These are phyloP conservation scores for Coemansia sp. DNA, from an alignment of 192 early-diverging fungal species.

Conservation along the genomic window DNA sequence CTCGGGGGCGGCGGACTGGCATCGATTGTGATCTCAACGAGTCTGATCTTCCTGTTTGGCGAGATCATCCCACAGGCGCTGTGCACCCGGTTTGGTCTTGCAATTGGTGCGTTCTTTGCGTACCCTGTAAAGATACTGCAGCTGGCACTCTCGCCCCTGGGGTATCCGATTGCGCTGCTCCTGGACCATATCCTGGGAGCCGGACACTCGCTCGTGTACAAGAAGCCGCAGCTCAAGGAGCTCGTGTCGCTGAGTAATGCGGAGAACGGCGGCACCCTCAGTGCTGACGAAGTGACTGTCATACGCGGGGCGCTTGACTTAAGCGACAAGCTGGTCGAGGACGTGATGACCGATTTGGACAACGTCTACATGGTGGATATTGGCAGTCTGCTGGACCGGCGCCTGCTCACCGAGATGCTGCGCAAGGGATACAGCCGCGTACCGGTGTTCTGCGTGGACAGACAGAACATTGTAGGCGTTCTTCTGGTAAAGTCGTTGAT, in stretches of 20 bases:
- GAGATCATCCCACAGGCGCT: constrained; percentile 95
- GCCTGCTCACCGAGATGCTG: constrained; percentile 63
- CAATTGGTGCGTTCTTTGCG: constrained; percentile 87
- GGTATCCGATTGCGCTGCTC: constrained; percentile 84
- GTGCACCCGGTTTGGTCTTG: constrained; percentile 84
- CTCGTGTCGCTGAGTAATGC: constrained; percentile 74
- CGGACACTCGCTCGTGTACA: constrained; percentile 83
- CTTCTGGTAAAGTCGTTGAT: constrained; percentile 75
- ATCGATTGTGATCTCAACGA: constrained; percentile 85
- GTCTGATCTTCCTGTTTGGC: constrained; percentile 88
- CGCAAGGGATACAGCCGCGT: constrained; percentile 73
- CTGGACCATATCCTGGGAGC: constrained; percentile 84
- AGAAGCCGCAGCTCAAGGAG: constrained; percentile 74
- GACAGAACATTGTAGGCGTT: constrained; percentile 71
- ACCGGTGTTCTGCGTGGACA: constrained; percentile 63
- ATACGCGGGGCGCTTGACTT: constrained; percentile 76
- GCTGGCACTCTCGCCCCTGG: constrained; percentile 64
- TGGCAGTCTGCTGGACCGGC: constrained; percentile 61
- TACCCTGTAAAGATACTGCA: constrained; percentile 66
- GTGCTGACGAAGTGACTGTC: constrained; percentile 76
- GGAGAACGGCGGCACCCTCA: constrained; percentile 66
- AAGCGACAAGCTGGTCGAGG: constrained; percentile 65
- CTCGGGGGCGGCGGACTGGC: constrained; percentile 74
- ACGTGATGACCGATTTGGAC: constrained; percentile 71
- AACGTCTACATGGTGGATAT: constrained; percentile 69